Conservation (phyloP, 192 early-diverging fungal genomes). For the Entomortierella beljakovae region DNA sequence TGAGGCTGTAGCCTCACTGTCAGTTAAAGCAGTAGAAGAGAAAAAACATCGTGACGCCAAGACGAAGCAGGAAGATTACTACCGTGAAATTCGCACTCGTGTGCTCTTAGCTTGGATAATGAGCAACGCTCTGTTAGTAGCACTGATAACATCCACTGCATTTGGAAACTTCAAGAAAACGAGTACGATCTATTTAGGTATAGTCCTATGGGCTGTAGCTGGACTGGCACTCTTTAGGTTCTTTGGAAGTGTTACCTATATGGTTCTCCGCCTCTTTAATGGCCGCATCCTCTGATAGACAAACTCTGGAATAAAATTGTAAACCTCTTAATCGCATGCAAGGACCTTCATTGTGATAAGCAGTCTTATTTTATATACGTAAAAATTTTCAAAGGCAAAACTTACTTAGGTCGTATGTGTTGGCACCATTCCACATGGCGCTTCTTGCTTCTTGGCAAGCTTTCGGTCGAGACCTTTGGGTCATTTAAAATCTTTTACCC, state of each 20-base stretch:
- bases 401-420: no score
- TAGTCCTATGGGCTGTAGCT: slow-evolving; percentile 79
- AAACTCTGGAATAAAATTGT: no score
- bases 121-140: slow-evolving; percentile 74
- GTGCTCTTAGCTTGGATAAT: slow-evolving; percentile 80
- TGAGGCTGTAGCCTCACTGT: slow-evolving; percentile 49
- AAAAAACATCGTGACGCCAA: slow-evolving; percentile 53
- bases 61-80: slow-evolving; percentile 77
- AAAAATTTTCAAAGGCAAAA: no score
- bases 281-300: slow-evolving; percentile 30
- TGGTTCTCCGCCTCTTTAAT: slow-evolving; percentile 66
- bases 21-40: slow-evolving; percentile 26
- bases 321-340: no score
- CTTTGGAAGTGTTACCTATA: slow-evolving; percentile 69
- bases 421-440: background rate
- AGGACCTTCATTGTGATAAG: no score
- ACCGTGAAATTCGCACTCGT: slow-evolving; percentile 78
- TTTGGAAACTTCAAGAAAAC: slow-evolving; percentile 25
- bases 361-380: no score
- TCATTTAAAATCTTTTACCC: background rate
- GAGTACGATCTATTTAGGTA: slow-evolving; percentile 57
- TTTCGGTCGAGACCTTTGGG: background rate
- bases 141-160: slow-evolving; percentile 60
- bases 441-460: background rate
- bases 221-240: slow-evolving; percentile 74